These are phyloP conservation scores for Mucor plumbeus DNA, from an alignment of 371 early-diverging fungal species.

Conservation along the genomic window DNA sequence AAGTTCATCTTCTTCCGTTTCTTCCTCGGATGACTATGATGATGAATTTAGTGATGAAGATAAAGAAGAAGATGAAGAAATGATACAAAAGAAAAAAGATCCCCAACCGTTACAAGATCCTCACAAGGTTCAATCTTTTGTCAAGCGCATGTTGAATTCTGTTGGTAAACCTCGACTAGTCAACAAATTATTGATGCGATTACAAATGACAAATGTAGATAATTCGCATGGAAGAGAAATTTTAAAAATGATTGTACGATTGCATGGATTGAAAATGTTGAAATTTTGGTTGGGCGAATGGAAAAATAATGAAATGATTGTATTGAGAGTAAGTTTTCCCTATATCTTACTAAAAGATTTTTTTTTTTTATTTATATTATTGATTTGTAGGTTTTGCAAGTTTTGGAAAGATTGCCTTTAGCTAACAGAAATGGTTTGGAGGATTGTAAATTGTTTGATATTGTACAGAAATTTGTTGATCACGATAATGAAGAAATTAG, in stretches of 20 bases:
- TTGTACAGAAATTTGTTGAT: slow-evolving; percentile 49
- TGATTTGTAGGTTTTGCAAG: slow-evolving; percentile 30
- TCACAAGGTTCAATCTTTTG: slow-evolving; percentile 69
- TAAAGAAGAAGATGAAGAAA: slow-evolving; percentile 20
- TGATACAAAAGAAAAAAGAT: slow-evolving; percentile 22
- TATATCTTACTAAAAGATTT: neutral
- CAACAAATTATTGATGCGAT: slow-evolving; percentile 39
- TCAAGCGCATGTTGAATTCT: slow-evolving; percentile 66
- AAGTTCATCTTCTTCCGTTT: neutral
- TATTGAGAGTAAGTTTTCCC: slow-evolving; percentile 31
- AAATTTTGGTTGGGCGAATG: slow-evolving; percentile 52
- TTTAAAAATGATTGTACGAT: slow-evolving; percentile 33
- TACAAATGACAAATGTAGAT: slow-evolving; percentile 33
- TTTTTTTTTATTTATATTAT: neutral
- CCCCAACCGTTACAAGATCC: slow-evolving; percentile 45
- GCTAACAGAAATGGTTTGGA: slow-evolving; percentile 72
- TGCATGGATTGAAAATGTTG: slow-evolving; percentile 46
- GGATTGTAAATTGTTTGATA: slow-evolving; percentile 61
- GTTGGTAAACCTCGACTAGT: slow-evolving; percentile 58
- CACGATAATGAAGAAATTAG: slow-evolving; percentile 49
- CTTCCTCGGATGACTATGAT: slow-evolving; percentile 1
- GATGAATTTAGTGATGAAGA: slow-evolving; percentile 20
- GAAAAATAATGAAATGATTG: slow-evolving; percentile 42
- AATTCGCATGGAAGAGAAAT: slow-evolving; percentile 37
- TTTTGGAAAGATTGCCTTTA: slow-evolving; percentile 64